Evolutionary conservation across 441 rosid genomes (phyloP).

Genomic region (Arabidopsis hybrid): DNA sequence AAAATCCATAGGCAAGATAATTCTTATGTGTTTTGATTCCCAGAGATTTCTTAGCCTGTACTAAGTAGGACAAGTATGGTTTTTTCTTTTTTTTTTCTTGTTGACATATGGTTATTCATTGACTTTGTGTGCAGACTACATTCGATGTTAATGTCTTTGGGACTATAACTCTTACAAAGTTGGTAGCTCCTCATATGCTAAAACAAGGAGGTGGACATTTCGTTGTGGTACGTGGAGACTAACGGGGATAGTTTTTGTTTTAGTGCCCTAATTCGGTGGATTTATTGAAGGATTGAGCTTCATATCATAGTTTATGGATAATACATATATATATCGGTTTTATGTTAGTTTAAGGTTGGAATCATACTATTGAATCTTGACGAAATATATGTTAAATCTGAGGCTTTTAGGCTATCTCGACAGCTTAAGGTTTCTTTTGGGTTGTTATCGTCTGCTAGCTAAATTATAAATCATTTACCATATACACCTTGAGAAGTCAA

Average conservation of each 20-base stretch:
- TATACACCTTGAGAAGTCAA: neutral
- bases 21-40: conserved; percentile 10
- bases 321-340: neutral
- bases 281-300: neutral
- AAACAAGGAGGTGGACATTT: conserved; percentile 85
- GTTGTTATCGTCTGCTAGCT: neutral
- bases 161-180: conserved; percentile 82
- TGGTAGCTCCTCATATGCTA: conserved; percentile 80
- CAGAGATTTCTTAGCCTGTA: conserved; percentile 23
- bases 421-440: conserved; percentile 1
- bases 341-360: conserved; percentile 4
- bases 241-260: conserved; percentile 4
- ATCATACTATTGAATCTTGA: neutral
- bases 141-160: conserved; percentile 84
- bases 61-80: neutral
- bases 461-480: neutral
- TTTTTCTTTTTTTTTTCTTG: neutral
- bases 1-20: conserved; percentile 1
- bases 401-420: conserved; percentile 7
- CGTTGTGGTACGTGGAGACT: conserved; percentile 81
- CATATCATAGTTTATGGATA: neutral
- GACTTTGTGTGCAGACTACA: conserved; percentile 64
- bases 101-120: conserved; percentile 20
- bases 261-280: neutral
- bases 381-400: conserved; percentile 14